These are phyloP conservation scores for Zygotorulaspora mrakii DNA, from an alignment of 1,139 yeast species.

Conservation along the genomic window DNA sequence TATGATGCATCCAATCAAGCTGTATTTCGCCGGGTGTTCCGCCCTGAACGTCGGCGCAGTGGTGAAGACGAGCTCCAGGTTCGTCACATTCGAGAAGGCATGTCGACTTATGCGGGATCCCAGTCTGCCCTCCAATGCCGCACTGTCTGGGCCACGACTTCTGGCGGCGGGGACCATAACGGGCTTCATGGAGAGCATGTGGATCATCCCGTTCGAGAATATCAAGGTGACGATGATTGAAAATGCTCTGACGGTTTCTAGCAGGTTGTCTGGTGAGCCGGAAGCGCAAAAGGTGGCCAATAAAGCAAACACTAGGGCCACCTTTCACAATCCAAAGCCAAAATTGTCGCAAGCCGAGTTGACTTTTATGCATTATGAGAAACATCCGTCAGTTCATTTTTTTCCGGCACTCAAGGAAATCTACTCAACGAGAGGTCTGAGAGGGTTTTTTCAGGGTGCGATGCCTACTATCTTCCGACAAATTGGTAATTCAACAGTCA, in stretches of 20 bases:
- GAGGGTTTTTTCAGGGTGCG: conserved; percentile 80
- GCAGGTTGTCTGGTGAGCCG: conserved; percentile 16
- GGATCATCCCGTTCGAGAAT: conserved; percentile 89
- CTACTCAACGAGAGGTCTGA: conserved; percentile 66
- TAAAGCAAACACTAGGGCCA: conserved; percentile 17
- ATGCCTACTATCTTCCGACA: conserved; percentile 77
- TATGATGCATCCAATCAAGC: conserved; percentile 42
- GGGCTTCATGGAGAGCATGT: conserved; percentile 73
- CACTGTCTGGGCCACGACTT: conserved; percentile 64
- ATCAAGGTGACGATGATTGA: conserved; percentile 85
- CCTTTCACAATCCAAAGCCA: conserved; percentile 22
- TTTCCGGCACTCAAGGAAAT: conserved; percentile 58
- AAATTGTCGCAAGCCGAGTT: conserved; percentile 19
- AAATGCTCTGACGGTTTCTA: conserved; percentile 40
- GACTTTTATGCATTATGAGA: conserved; percentile 36
- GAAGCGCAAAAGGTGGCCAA: conserved; percentile 14
- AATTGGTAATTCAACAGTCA: conserved; percentile 69
- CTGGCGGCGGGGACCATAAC: conserved; percentile 85
- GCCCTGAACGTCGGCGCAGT: conserved; percentile 77
- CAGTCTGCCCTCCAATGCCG: conserved; percentile 44
- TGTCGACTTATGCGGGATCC: conserved; percentile 62
- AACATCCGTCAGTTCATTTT: conserved; percentile 53
- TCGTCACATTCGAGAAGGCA: conserved; percentile 71
- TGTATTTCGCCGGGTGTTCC: conserved; percentile 70
- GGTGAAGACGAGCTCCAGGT: conserved; percentile 67